A percentile compares a stretch with the other conserved stretches of the same genome.
Conservation (phyloP, 495 filamentous ascomycete species). For the Penicillium coprophilum region DNA sequence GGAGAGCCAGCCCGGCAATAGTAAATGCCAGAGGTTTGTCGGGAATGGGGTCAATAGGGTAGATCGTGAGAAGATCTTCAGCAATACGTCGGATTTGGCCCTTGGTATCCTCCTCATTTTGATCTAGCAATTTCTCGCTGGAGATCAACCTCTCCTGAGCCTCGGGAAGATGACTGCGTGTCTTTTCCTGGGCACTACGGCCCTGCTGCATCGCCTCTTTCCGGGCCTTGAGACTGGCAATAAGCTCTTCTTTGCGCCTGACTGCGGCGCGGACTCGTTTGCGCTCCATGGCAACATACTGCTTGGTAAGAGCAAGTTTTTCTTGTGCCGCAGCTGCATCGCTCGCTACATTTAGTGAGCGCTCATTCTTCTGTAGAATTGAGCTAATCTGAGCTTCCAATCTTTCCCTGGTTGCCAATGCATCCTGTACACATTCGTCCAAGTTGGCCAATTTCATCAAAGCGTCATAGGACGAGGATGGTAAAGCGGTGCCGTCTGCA, state of each 20-base stretch:
- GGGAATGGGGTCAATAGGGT: constrained; percentile 69
- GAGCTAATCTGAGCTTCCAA: constrained; percentile 75
- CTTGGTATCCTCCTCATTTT: constrained; percentile 61
- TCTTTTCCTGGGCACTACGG: constrained; percentile 54
- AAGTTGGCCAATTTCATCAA: constrained; percentile 87
- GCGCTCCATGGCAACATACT: constrained; percentile 61
- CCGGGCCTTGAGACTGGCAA: constrained; percentile 62
- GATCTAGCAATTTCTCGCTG: constrained; percentile 51
- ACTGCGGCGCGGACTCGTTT: constrained; percentile 60
- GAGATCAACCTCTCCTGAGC: constrained; percentile 59
- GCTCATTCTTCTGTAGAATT: constrained; percentile 59
- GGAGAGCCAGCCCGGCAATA: constrained; percentile 71
- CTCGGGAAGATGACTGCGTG: constrained; percentile 43
- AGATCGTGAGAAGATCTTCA: constrained; percentile 74
- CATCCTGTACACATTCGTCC: constrained; percentile 91
- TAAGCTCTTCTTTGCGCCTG: constrained; percentile 62
- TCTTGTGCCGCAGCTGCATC: constrained; percentile 65
- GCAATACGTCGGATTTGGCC: constrained; percentile 85
- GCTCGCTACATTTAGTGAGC: constrained; percentile 41
- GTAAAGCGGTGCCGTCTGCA: constrained; percentile 36
- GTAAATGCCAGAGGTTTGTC: constrained; percentile 69
- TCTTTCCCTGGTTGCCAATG: constrained; percentile 70
- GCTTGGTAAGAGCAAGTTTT: constrained; percentile 54
- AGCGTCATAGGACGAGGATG: constrained; percentile 84
- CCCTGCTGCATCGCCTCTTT: constrained; percentile 66